Evolutionary conservation across 176 grass and related monocot species (phyloP).

Genomic region (Cenchrus americanus): DNA sequence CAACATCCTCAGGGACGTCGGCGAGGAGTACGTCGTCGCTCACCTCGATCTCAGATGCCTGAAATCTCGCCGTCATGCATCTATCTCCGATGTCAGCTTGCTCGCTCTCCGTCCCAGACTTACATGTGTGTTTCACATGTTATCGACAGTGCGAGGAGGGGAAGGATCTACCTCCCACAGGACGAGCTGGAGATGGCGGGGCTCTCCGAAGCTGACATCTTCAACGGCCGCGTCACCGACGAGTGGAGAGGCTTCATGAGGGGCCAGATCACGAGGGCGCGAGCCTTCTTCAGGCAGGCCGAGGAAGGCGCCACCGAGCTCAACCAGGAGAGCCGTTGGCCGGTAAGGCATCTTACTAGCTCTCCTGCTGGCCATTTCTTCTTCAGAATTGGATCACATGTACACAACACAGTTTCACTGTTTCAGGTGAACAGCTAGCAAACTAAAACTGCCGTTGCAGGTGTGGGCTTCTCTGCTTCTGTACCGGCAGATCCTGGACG

Average conservation of each 20-base stretch:
- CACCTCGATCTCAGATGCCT: not conserved
- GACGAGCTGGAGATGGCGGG: conserved; percentile 79
- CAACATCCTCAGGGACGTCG: conserved; percentile 90
- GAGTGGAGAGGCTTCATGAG: conserved; percentile 84
- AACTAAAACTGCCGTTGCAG: conserved; percentile 37
- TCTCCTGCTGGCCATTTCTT: not conserved
- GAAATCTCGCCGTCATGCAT: not conserved
- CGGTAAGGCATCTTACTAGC: conserved; percentile 34
- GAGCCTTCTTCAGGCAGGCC: conserved; percentile 69
- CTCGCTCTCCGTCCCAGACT: no score
- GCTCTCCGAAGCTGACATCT: conserved; percentile 84
- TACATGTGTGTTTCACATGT: not conserved
- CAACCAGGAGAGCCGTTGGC: conserved; percentile 92
- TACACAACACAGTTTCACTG: not conserved
- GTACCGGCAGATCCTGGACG: conserved; percentile 92
- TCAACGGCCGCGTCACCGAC: conserved; percentile 68
- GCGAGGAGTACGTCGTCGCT: conserved; percentile 68
- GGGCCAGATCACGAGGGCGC: conserved; percentile 69
- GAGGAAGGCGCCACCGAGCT: conserved; percentile 82
- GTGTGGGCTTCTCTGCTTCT: conserved; percentile 95
- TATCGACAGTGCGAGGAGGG: conserved; percentile 65
- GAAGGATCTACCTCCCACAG: conserved; percentile 81
- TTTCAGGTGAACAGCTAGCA: not conserved
- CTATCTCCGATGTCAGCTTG: not conserved
- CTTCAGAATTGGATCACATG: not conserved